Percentiles rank a stretch among this genome's conserved stretches.
Conservation (phyloP, 2,329 filamentous ascomycete genomes). For the Lachnellula occidentalis region DNA sequence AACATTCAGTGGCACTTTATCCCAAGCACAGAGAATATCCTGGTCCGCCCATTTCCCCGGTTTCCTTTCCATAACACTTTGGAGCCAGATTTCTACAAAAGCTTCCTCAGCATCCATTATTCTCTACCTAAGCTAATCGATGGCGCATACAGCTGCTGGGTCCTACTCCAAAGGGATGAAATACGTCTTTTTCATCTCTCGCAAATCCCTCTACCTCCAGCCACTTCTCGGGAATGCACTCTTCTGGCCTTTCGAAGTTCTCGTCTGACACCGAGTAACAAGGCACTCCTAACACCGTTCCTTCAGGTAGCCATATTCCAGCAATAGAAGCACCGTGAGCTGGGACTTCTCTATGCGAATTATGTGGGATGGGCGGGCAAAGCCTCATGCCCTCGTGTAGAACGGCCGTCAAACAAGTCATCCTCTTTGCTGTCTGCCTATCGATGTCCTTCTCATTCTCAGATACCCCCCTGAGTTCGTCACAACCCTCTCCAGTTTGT, state of each 20-base stretch:
- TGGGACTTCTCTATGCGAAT: not conserved
- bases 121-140: conserved; percentile 14
- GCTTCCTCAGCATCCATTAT: conserved; percentile 3
- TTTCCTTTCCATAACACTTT: not conserved
- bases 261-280: not conserved
- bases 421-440: not conserved
- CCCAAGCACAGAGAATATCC: not conserved
- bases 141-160: conserved; percentile 11
- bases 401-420: not conserved
- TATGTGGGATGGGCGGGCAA: not conserved
- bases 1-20: not conserved
- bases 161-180: conserved; percentile 6
- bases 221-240: conserved; percentile 28
- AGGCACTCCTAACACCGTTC: not conserved
- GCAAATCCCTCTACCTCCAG: conserved; percentile 17
- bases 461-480: conserved; percentile 35
- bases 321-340: not conserved
- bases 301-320: conserved; percentile 3
- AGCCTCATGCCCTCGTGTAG: conserved; percentile 9
- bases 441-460: conserved; percentile 14
- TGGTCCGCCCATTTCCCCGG: not conserved
- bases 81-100: conserved; percentile 12
- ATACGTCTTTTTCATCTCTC: not conserved
- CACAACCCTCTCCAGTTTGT: conserved; percentile 28
- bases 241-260: conserved; percentile 10